Base-by-base conservation (phyloP, 306 rosid genomes). In the Pyrus pyrifolia region DNA sequence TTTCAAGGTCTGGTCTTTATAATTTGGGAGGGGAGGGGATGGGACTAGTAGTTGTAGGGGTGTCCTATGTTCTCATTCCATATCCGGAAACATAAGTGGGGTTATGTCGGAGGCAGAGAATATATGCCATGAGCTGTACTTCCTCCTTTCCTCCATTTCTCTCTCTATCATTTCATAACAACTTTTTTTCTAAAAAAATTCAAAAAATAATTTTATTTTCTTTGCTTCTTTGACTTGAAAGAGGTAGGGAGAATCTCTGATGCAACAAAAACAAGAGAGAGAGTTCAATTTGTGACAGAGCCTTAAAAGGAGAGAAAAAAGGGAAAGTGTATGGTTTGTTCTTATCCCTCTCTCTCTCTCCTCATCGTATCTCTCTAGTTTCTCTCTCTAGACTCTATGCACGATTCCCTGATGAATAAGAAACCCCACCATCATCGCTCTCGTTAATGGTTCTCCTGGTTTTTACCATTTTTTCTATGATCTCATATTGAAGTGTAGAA, bases 31-130 rank as follows among this genome's bases (percentile, higher is more conserved):
- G 27, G 14, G 55, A 11, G 14, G 53, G 25, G 55, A 12, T 51
- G 19, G 21, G 21, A 14, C 2, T 12, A 21, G 61, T 55, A 70
- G 80, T 44, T 73, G 85, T 81, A 85, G 90, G 81, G 68, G 46
- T 83, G 89, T 85, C 86, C 79, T 83, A 82, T 89, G 89, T 86
- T 89, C 91, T 92, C 96, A 92, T 93, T 89, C 93, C 95, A 91
- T 85, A 92, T 90, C 91, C 86, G 96, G 99, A 89, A 88, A 90
- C 96, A 89, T 80, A 63, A 87, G 99, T 92, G 93, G 97, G 98
- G 94, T 71, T 86, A 75, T 86, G 90, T 87, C 89, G 97, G 91
- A 79, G 85, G 55, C 55, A 51, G 55, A 51, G 99, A 93, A 91
- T 96, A 93, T 96, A 93, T 96, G 97, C 96, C 86, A 90, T 89